Evolutionary conservation across 1,139 yeast species (phyloP).

Genomic region (Diutina pseudorugosa): DNA sequence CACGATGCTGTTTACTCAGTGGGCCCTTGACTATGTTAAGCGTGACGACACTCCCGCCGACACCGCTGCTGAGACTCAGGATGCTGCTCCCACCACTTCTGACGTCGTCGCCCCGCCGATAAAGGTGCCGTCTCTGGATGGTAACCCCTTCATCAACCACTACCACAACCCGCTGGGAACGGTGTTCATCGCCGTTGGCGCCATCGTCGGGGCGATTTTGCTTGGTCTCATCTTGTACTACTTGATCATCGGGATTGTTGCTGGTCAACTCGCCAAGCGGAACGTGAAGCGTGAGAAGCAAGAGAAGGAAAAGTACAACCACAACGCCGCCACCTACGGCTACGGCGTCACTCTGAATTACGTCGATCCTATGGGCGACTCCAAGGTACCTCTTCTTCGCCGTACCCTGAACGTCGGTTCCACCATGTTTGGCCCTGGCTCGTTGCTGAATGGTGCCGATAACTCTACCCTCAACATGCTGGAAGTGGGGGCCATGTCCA

Average conservation of each 20-base stretch:
- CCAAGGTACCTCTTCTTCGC: slow-evolving; percentile 25
- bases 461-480: slow-evolving; percentile 25
- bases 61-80: neutral
- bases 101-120: neutral
- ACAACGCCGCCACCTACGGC: slow-evolving; percentile 26
- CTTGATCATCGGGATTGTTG: slow-evolving; percentile 23
- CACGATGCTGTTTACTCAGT: neutral
- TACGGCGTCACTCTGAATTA: slow-evolving; percentile 12
- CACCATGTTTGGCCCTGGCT: slow-evolving; percentile 7
- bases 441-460: slow-evolving; percentile 22
- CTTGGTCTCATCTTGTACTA: slow-evolving; percentile 31
- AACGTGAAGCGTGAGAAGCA: slow-evolving; percentile 20
- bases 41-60: neutral
- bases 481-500: slow-evolving; percentile 24
- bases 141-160: slow-evolving; percentile 51
- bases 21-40: neutral
- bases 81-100: neutral
- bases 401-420: slow-evolving; percentile 11
- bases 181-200: slow-evolving; percentile 70
- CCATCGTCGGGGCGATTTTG: slow-evolving; percentile 46
- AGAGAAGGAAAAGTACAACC: slow-evolving; percentile 25
- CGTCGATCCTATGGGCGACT: slow-evolving; percentile 13
- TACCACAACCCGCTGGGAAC: slow-evolving; percentile 54
- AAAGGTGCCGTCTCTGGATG: slow-evolving; percentile 32
- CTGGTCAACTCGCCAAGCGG: slow-evolving; percentile 28